Conservation (phyloP, 2,329 filamentous ascomycete species). For the Fonsecaea erecta region DNA sequence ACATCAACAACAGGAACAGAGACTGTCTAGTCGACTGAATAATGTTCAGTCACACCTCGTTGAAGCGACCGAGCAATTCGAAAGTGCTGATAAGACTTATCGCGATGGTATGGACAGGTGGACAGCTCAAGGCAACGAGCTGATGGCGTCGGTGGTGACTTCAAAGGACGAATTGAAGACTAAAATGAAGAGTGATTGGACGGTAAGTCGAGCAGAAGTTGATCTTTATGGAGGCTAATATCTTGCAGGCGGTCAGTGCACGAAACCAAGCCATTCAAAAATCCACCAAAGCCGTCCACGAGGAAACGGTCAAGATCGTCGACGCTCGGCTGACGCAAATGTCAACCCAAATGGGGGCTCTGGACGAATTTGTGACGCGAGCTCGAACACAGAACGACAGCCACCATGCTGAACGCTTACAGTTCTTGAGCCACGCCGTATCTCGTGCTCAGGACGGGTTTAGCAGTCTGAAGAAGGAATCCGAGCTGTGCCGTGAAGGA, state of each 20-base stretch:
- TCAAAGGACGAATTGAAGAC: constrained; percentile 79
- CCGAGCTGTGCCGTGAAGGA: constrained; percentile 16
- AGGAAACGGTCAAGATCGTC: constrained; percentile 86
- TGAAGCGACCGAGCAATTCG: constrained; percentile 67
- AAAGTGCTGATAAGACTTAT: constrained; percentile 69
- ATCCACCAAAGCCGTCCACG: constrained; percentile 84
- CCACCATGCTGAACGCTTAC: constrained; percentile 72
- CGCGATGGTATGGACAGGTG: constrained; percentile 74
- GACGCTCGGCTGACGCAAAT: constrained; percentile 87
- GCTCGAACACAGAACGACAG: constrained; percentile 79
- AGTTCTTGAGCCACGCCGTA: constrained; percentile 69
- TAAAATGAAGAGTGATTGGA: constrained; percentile 86
- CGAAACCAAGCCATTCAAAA: constrained; percentile 82
- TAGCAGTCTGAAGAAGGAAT: constrained; percentile 18
- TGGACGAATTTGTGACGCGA: constrained; percentile 87
- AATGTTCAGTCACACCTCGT: constrained; percentile 68
- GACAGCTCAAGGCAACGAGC: constrained; percentile 69
- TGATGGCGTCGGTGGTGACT: constrained; percentile 72
- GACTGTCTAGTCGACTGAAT: constrained; percentile 68
- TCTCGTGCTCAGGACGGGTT: constrained; percentile 24
- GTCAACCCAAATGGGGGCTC: constrained; percentile 81
- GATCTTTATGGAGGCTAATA: constrained; percentile 29
- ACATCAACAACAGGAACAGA: constrained; percentile 72
- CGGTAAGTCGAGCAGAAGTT: constrained; percentile 55
- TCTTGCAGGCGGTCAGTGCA: constrained; percentile 67